Evolutionary conservation across 345 rosid species (phyloP), one percentile per base, ranked within the genome.

Genomic region (Triadica sebifera): DNA sequence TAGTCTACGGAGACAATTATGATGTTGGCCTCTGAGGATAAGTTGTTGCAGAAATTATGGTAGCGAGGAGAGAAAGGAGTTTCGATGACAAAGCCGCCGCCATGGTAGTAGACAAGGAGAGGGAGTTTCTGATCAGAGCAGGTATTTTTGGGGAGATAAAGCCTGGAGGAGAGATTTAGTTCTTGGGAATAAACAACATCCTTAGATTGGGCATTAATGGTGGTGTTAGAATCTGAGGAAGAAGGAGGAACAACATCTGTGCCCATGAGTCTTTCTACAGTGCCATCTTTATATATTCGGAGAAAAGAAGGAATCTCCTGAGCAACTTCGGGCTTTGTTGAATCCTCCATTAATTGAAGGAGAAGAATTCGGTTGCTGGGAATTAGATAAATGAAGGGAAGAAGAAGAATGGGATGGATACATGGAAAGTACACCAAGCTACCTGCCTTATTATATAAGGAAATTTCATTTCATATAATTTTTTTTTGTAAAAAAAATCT

Each of bases 1-100:
- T 75, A 79, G 19, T 79, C 70, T 1, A 74, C 81, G 2, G 78
- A 79, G 65, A 79, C 67, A 3, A 77, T 74, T 13, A 79, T 34
- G 13, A 79, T 49, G 17, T 79, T 64, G 37, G 68, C 71, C 67
- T 69, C 70, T 3, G 61, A 13, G 8, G 75, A 78, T 22, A 79
- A 29, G 4, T 12, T 8, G 61, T 74, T 74, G 24, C 71, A 53
- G 67, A 67, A 60, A 22, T 45, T 77, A 60, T 77, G 71, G 67
- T 77, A 73, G 6, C n/a, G 29, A 2, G 81, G 74, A 16, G 74
- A 78, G 55, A 61, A 78, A 9, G 81, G 69, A 10, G 58, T 72
- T 53, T 68, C 81, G 4, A 68, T 11, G 22, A 53, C 25, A 17
- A 78, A 78, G 19, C 69, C 77, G n/a, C 81, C 81, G 19, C 81